Conservation (phyloP, 2,329 filamentous ascomycete species). For the Penicillium paneum region DNA sequence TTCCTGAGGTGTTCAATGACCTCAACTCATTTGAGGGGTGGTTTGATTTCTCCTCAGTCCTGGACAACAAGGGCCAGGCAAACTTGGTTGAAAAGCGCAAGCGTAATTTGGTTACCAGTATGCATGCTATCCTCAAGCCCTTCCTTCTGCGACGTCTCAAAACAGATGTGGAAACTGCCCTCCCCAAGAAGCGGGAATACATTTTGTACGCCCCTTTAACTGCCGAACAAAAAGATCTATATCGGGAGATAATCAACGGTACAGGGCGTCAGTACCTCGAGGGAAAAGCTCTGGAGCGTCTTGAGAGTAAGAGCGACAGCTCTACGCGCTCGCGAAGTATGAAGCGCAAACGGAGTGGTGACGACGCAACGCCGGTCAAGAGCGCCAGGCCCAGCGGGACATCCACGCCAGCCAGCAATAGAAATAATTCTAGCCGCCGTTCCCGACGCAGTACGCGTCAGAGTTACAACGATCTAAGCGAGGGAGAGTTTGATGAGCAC, state of each 20-base stretch:
- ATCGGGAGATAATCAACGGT: constrained; percentile 78
- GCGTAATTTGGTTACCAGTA: constrained; percentile 75
- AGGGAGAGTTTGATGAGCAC: constrained; percentile 78
- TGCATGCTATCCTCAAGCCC: constrained; percentile 90
- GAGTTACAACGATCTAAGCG: constrained; percentile 69
- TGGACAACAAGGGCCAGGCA: constrained; percentile 75
- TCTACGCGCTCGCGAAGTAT: constrained; percentile 44
- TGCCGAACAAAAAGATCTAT: constrained; percentile 84
- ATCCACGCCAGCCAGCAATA: constrained; percentile 64
- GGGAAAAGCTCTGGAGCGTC: constrained; percentile 50
- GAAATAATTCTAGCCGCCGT: constrained; percentile 49
- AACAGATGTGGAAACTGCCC: constrained; percentile 80
- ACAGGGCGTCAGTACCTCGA: constrained; percentile 56
- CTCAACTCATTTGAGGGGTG: constrained; percentile 90
- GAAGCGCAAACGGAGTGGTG: constrained; percentile 57
- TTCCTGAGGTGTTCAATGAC: constrained; percentile 90
- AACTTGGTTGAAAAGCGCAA: constrained; percentile 76
- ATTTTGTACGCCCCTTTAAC: constrained; percentile 92
- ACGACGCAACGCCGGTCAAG: constrained; percentile 58
- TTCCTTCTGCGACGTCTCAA: constrained; percentile 86
- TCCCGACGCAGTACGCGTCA: constrained; percentile 49
- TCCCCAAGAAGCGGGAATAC: constrained; percentile 97
- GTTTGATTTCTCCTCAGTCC: constrained; percentile 94
- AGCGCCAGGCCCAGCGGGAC: constrained; percentile 70
- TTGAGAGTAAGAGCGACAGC: constrained; percentile 40